Percentiles rank a stretch among this genome's conserved stretches.
These are phyloP conservation scores for Scleroderma bovista DNA, from an alignment of 768 basidiomycete genomes.

Conservation along the genomic window DNA sequence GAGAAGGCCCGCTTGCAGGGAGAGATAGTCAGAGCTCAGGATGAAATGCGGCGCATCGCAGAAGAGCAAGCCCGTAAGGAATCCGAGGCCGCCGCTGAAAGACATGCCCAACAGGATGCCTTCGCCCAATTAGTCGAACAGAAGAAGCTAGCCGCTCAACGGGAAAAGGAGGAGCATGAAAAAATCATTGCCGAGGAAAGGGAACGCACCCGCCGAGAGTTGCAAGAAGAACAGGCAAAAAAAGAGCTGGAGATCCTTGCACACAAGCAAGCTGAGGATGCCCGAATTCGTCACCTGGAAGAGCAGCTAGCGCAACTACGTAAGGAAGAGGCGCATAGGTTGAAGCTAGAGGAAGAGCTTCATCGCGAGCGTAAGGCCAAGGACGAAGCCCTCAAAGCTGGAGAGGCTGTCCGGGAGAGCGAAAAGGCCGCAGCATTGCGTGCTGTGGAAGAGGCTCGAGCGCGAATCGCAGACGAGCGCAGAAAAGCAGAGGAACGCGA, in stretches of 20 bases:
- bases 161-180: conserved; percentile 22
- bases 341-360: conserved; percentile 22
- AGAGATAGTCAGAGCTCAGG: conserved; percentile 22
- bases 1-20: conserved; percentile 24
- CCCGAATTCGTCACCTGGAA: conserved; percentile 18
- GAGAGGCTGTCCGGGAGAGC: conserved; percentile 12
- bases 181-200: conserved; percentile 20
- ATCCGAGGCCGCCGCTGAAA: conserved; percentile 17
- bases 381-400: conserved; percentile 10
- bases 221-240: conserved; percentile 22
- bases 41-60: conserved; percentile 19
- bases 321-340: conserved; percentile 25
- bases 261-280: conserved; percentile 18
- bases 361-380: conserved; percentile 16
- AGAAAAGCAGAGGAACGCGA: conserved; percentile 19
- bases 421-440: conserved; percentile 17
- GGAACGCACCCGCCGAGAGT: conserved; percentile 17
- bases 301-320: conserved; percentile 22
- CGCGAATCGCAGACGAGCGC: conserved; percentile 23
- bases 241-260: conserved; percentile 19
- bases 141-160: conserved; percentile 16
- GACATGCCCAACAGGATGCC: conserved; percentile 22
- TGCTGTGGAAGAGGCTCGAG: conserved; percentile 14
- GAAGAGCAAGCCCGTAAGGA: conserved; percentile 23
- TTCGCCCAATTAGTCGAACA: conserved; percentile 19